Evolutionary conservation across 352 stramenopile species (phyloP).

Genomic region (Phytophthora sansomeana): DNA sequence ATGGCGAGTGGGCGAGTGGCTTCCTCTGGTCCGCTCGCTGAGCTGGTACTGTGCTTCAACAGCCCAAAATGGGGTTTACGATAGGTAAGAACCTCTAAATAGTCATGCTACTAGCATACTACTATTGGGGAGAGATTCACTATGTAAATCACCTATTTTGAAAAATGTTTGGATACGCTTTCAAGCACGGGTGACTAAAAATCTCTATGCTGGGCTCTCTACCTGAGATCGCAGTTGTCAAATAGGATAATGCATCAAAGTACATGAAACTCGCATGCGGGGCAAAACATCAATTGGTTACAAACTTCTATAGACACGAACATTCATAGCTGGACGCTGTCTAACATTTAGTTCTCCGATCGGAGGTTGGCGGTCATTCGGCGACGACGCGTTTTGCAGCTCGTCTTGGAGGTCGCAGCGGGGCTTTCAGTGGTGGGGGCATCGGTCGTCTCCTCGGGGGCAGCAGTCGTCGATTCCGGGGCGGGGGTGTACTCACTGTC

Average conservation of each 20-base stretch:
- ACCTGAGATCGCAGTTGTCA: not conserved
- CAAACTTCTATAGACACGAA: constrained; percentile 6
- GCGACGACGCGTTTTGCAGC: constrained; percentile 33
- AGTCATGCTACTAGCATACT: no score
- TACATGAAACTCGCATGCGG: not conserved
- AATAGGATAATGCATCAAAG: not conserved
- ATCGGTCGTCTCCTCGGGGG: constrained; percentile 12
- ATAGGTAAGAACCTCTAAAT: no score
- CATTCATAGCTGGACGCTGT: constrained; percentile 5
- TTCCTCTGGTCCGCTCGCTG: constrained; percentile 22
- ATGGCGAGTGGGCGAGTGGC: constrained; percentile 21
- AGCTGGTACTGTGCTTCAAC: no score
- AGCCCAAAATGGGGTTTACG: no score
- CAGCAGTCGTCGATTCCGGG: constrained; percentile 12
- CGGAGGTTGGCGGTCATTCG: constrained; percentile 42
- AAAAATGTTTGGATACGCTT: no score
- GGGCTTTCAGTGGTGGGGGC: constrained; percentile 16
- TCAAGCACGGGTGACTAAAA: no score
- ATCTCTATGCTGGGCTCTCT: not conserved
- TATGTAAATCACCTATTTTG: no score
- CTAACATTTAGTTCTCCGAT: constrained; percentile 41
- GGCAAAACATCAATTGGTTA: constrained; percentile 5
- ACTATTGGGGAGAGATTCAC: no score
- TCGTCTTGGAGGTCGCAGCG: constrained; percentile 8
- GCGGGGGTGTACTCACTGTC: constrained; percentile 20